These are phyloP conservation scores for Pachysandra terminalis DNA, from an alignment of 164 flowering plant species.

Conservation along the genomic window DNA sequence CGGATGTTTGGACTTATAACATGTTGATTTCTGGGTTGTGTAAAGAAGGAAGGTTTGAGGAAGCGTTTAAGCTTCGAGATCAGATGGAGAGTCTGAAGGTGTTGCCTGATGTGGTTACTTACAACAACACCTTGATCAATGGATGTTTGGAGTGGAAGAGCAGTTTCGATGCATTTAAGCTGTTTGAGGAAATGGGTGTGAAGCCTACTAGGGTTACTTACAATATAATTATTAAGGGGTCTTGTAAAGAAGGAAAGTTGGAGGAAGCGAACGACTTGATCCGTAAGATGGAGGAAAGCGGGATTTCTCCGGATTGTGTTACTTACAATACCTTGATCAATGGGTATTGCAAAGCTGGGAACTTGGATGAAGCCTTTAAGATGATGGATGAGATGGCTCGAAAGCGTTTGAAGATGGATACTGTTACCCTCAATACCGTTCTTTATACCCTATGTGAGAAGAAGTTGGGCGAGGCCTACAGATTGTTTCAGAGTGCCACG, in stretches of 20 bases:
- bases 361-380: slow-evolving; percentile 59
- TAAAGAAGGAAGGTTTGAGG: slow-evolving; percentile 51
- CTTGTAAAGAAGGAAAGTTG: slow-evolving; percentile 60
- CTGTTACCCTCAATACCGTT: slow-evolving; percentile 54
- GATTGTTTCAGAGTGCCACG: slow-evolving; percentile 39
- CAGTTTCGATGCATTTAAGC: slow-evolving; percentile 38
- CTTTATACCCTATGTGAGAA: slow-evolving; percentile 53
- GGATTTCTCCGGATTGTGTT: slow-evolving; percentile 54
- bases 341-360: slow-evolving; percentile 59
- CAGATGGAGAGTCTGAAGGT: slow-evolving; percentile 67
- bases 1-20: slow-evolving; percentile 80
- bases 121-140: slow-evolving; percentile 74
- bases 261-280: slow-evolving; percentile 51
- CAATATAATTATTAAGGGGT: slow-evolving; percentile 68
- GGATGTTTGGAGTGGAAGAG: slow-evolving; percentile 49
- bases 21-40: slow-evolving; percentile 69
- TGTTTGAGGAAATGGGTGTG: slow-evolving; percentile 61
- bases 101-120: slow-evolving; percentile 70
- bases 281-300: slow-evolving; percentile 54
- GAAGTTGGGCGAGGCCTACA: slow-evolving; percentile 56
- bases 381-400: slow-evolving; percentile 70
- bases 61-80: slow-evolving; percentile 55
- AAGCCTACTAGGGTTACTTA: slow-evolving; percentile 41
- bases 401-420: slow-evolving; percentile 69
- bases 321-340: slow-evolving; percentile 77